A percentile compares a stretch with the other conserved stretches of the same genome.
These are phyloP conservation scores for Cyberlindnera maritima DNA, from an alignment of 805 yeast genomes.

Conservation along the genomic window DNA sequence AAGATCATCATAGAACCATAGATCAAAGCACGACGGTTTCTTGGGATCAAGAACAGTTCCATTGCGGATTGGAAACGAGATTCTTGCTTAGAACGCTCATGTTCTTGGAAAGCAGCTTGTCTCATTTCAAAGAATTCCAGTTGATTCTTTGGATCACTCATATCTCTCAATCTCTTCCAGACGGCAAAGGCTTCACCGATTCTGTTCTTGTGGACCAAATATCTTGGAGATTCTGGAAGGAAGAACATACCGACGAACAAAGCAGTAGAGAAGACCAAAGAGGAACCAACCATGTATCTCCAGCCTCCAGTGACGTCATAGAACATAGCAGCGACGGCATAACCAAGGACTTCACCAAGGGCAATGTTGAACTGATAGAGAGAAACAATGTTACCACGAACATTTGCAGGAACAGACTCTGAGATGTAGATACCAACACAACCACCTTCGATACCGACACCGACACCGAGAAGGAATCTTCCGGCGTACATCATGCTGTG, in stretches of 20 bases:
- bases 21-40: constrained; percentile 59
- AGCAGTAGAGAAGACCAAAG: constrained; percentile 54
- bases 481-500: constrained; percentile 55
- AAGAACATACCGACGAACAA: constrained; percentile 50
- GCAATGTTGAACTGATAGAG: constrained; percentile 65
- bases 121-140: constrained; percentile 58
- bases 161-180: constrained; percentile 56
- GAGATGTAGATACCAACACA: constrained; percentile 61
- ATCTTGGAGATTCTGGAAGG: constrained; percentile 63
- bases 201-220: constrained; percentile 46
- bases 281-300: constrained; percentile 66
- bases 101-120: constrained; percentile 48
- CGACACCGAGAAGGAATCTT: constrained; percentile 58
- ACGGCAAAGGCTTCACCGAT: constrained; percentile 51
- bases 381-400: constrained; percentile 60
- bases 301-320: constrained; percentile 55
- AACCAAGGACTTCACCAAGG: constrained; percentile 64
- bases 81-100: constrained; percentile 36
- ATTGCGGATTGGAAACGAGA: constrained; percentile 39
- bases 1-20: constrained; percentile 57
- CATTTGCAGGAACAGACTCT: constrained; percentile 56
- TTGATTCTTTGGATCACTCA: constrained; percentile 39
- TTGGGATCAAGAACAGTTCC: constrained; percentile 52
- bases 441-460: constrained; percentile 67
- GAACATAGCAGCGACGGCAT: constrained; percentile 61